These are phyloP conservation scores for Schizosaccharomyces japonicus DNA, from an alignment of 805 yeast genomes.

Conservation along the genomic window DNA sequence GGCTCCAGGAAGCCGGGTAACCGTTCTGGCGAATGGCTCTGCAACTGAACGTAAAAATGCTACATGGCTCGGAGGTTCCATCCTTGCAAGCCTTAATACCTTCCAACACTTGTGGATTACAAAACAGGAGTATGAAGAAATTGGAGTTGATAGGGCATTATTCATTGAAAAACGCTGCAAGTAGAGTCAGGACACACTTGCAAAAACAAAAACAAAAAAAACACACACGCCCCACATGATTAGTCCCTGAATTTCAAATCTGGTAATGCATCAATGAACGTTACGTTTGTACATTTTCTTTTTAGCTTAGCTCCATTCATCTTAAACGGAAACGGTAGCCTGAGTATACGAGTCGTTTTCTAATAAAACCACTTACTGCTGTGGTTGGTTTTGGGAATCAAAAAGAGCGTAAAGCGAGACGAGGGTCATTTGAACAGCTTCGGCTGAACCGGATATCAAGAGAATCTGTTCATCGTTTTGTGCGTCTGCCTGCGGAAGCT, in stretches of 20 bases:
- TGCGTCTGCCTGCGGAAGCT: neutral
- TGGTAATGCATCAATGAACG: too few relatives aligned
- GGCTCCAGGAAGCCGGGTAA: slow-evolving; percentile 27
- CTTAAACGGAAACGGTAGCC: too few relatives aligned
- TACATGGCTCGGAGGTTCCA: slow-evolving; percentile 53
- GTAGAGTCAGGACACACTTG: slow-evolving; percentile 7
- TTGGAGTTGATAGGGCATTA: slow-evolving; percentile 20
- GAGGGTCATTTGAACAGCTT: neutral
- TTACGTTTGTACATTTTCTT: too few relatives aligned
- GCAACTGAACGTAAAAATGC: slow-evolving; percentile 32
- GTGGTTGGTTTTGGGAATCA: neutral
- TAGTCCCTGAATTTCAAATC: neutral
- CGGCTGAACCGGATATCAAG: neutral
- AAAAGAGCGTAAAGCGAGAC: neutral
- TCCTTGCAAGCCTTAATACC: slow-evolving; percentile 35
- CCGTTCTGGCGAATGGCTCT: slow-evolving; percentile 21
- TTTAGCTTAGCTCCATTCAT: neutral
- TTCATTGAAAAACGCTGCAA: slow-evolving; percentile 19
- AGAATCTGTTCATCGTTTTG: neutral
- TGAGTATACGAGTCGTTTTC: too few relatives aligned
- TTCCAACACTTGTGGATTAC: slow-evolving; percentile 34
- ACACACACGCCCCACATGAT: neutral
- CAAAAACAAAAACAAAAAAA: neutral
- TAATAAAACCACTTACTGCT: too few relatives aligned
- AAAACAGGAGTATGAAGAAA: slow-evolving; percentile 40